phyloP scores from a whole-genome alignment of 2,329 filamentous ascomycete species.

The Clarireedia sp. region DNA sequence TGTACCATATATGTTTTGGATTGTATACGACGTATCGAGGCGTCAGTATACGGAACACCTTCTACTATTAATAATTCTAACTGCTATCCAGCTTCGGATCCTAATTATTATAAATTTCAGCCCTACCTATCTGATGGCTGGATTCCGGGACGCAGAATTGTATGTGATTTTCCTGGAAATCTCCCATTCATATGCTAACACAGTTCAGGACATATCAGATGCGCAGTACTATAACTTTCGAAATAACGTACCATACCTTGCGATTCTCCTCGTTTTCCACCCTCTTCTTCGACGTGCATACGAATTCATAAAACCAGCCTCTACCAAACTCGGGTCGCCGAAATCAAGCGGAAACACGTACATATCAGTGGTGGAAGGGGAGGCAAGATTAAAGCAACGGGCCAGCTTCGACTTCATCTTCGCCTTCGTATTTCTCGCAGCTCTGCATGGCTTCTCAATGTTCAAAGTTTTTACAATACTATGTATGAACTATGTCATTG shows the following conservation, averaged over 20 bases:
- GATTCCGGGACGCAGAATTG: constrained; percentile 86
- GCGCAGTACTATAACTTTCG: constrained; percentile 80
- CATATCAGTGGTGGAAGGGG: constrained; percentile 36
- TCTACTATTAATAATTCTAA: constrained; percentile 11
- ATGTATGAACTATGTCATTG: constrained; percentile 72
- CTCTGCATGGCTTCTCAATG: constrained; percentile 77
- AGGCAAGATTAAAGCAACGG: constrained; percentile 58
- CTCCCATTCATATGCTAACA: constrained; percentile 12
- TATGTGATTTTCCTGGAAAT: constrained; percentile 34
- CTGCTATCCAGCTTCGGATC: constrained; percentile 58
- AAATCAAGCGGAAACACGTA: constrained; percentile 30
- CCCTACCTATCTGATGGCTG: constrained; percentile 70
- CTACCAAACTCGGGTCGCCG: constrained; percentile 17
- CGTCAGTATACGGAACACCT: constrained; percentile 45
- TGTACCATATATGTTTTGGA: constrained; percentile 84
- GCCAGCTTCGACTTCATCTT: constrained; percentile 78
- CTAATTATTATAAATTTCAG: constrained; percentile 69
- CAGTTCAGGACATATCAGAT: constrained; percentile 72
- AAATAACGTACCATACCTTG: constrained; percentile 75
- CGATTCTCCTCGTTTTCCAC: constrained; percentile 65
- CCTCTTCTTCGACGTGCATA: constrained; percentile 69
- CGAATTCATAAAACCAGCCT: constrained; percentile 38
- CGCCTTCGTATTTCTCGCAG: constrained; percentile 68
- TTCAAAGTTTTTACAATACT: constrained; percentile 77
- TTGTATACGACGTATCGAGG: constrained; percentile 77